Base-by-base conservation (phyloP, 106 monocot species). In the Dendrobium chrysotoxum region DNA sequence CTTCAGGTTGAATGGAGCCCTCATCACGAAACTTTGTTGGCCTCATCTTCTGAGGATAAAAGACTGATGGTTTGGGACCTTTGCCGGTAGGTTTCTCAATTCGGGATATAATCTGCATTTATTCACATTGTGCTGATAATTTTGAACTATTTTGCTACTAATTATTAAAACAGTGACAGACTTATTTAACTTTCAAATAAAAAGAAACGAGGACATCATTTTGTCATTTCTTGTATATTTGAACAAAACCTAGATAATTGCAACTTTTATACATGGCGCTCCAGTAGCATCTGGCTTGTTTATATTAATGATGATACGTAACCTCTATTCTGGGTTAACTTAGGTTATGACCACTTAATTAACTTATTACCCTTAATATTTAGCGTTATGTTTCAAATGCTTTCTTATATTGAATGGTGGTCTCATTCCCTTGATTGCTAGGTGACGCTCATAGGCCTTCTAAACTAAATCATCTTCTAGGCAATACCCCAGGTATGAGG, bases 1-100 rank as follows among this genome's bases (percentile, higher is more conserved):
- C 75, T 91, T 86, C 99, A 99, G 82, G 91, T 99, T 75, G 99
- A 95, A 73, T 99, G 99, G 99, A 99, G 88, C 76, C 99, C 99
- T 65, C 88, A 91, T 17, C 85, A 90, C 77, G 99, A 93, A 86
- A 99, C 93, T 46, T 61, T 99, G 57, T 84, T 99, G 58, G 95
- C 99, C 58, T 99, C 99, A 35, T 88, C 91, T 86, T 83, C 88
- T 78, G 95, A 81, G 57, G 99, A 99, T 83, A 91, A 82, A 79
- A 89, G 88, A 79, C 17, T 99, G 80, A 99, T 93, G 87, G 58
- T 99, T 79, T 99, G 99, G 99, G 99, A 95, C 79, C 88, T 99
- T 70, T 79, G 11, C 86, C 91, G 95, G 99, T 96, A 85, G 5
- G 72, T 5, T 47, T 76, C 76, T 76, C 15, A 42, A 42, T 74